These are phyloP conservation scores for Solanum rostratum DNA, from an alignment of 257 asterid species.

Conservation along the genomic window DNA sequence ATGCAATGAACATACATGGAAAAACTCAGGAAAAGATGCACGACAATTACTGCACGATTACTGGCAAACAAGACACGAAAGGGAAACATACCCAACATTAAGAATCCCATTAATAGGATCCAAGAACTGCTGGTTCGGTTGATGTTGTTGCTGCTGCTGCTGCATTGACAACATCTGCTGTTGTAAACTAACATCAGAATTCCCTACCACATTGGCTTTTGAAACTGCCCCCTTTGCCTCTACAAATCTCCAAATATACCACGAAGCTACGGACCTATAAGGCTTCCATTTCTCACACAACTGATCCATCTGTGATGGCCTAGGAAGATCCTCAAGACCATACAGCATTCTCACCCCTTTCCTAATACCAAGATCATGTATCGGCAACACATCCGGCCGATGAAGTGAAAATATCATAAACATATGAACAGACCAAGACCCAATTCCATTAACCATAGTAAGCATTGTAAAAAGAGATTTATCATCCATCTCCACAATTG, in stretches of 20 bases:
- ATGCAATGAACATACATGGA: not conserved
- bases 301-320: conserved; percentile 86
- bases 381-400: conserved; percentile 91
- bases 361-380: conserved; percentile 84
- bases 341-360: conserved; percentile 80
- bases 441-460: conserved; percentile 94
- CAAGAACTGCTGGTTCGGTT: conserved; percentile 49
- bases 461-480: conserved; percentile 84
- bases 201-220: conserved; percentile 21
- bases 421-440: conserved; percentile 98
- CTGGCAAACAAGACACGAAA: not conserved
- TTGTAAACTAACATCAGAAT: conserved; percentile 38
- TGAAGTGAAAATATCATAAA: conserved; percentile 87
- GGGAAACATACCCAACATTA: conserved; percentile 50
- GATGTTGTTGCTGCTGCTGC: conserved; percentile 49
- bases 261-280: conserved; percentile 85
- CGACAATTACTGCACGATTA: not conserved
- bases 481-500: conserved; percentile 82
- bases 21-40: not conserved
- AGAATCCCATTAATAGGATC: conserved; percentile 67
- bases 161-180: conserved; percentile 56
- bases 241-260: conserved; percentile 88
- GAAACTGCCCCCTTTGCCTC: conserved; percentile 49
- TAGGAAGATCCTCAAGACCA: conserved; percentile 78
- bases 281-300: conserved; percentile 97